Evolutionary conservation across 108 stramenopile genomes (phyloP).

Genomic region (Cyclotella cryptica): DNA sequence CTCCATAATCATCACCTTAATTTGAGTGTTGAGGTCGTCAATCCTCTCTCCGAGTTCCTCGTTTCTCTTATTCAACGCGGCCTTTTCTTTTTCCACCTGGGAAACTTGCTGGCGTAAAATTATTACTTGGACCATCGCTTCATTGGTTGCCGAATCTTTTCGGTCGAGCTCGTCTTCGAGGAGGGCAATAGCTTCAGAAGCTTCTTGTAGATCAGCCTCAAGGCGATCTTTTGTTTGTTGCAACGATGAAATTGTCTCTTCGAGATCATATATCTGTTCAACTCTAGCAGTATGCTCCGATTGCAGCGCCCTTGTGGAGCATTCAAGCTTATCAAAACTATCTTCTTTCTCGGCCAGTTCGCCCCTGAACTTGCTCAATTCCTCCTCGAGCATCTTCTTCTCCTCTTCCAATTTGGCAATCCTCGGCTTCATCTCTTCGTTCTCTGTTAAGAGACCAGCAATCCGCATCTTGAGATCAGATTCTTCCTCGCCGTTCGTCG

Average conservation of each 20-base stretch:
- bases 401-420: slow-evolving; percentile 35
- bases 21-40: slow-evolving; percentile 26
- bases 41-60: slow-evolving; percentile 15
- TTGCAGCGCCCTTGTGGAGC: not conserved
- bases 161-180: slow-evolving; percentile 48
- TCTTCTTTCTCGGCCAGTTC: slow-evolving; percentile 9
- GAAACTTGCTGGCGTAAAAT: slow-evolving; percentile 33
- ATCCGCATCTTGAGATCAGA: slow-evolving; percentile 1
- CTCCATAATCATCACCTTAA: slow-evolving; percentile 33
- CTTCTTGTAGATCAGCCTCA: slow-evolving; percentile 29
- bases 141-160: slow-evolving; percentile 36
- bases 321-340: not conserved
- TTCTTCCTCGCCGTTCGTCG: not conserved
- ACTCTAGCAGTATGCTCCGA: slow-evolving; percentile 19
- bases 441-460: not conserved
- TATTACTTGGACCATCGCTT: slow-evolving; percentile 14
- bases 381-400: not conserved
- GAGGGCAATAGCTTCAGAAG: slow-evolving; percentile 33
- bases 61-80: slow-evolving; percentile 15
- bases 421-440: slow-evolving; percentile 18
- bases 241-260: slow-evolving; percentile 33
- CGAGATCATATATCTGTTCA: slow-evolving; percentile 23
- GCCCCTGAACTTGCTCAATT: slow-evolving; percentile 4
- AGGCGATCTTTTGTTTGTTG: slow-evolving; percentile 28
- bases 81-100: slow-evolving; percentile 18